phyloP scores from a whole-genome alignment of 768 basidiomycete genomes.

The Macrocybe gigantea region DNA sequence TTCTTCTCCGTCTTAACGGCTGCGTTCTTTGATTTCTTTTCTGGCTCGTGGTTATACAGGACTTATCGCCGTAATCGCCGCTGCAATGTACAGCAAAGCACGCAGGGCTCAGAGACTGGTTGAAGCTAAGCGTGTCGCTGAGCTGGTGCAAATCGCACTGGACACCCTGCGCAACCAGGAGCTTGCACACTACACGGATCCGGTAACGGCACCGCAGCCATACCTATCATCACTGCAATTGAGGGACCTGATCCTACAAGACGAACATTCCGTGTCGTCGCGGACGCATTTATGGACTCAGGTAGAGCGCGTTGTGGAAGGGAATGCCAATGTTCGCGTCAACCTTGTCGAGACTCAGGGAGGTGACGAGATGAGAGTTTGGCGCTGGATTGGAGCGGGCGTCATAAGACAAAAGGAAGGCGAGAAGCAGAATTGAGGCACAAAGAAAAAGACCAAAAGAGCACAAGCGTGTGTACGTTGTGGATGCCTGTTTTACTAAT shows the following conservation, averaged over 20 bases:
- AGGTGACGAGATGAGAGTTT: constrained; percentile 86
- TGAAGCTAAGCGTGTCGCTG: constrained; percentile 62
- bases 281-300: constrained; percentile 72
- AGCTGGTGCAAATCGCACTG: constrained; percentile 73
- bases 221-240: constrained; percentile 84
- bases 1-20: constrained; percentile 2
- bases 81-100: constrained; percentile 3
- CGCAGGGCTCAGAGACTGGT: constrained; percentile 45
- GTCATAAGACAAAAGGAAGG: constrained; percentile 11
- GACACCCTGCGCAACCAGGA: constrained; percentile 81
- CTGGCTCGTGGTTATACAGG: not conserved
- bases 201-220: constrained; percentile 64
- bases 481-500: not conserved
- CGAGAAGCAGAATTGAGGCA: not conserved
- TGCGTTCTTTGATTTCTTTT: constrained; percentile 6
- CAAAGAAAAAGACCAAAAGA: not conserved
- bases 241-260: constrained; percentile 79
- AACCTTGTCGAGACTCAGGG: constrained; percentile 79
- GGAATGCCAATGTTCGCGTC: constrained; percentile 84
- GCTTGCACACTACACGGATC: constrained; percentile 75
- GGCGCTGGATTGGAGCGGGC: constrained; percentile 75
- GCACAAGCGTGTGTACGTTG: not conserved
- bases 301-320: constrained; percentile 82
- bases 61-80: too few relatives aligned
- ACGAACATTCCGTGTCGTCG: constrained; percentile 66